Evolutionary conservation across 2,329 filamentous ascomycete species (phyloP).

Genomic region (Shiraia sp.): DNA sequence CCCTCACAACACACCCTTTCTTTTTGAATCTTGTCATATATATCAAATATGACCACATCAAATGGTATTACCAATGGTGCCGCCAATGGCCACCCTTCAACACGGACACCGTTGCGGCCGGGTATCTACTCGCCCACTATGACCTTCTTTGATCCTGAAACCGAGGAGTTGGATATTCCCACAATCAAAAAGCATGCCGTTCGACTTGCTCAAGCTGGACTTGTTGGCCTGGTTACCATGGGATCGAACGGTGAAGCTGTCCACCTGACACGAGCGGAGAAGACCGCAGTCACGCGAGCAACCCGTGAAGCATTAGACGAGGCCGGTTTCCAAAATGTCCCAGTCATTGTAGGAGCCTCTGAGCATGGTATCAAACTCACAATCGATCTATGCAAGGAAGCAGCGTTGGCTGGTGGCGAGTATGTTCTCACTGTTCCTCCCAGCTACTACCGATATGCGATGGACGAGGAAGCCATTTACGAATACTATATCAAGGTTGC

Average conservation of each 20-base stretch:
- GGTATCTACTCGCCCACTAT: constrained; percentile 88
- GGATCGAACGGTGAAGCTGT: constrained; percentile 90
- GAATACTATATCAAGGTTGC: constrained; percentile 77
- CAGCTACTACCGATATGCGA: constrained; percentile 78
- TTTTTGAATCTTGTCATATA: neutral
- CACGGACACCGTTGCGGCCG: constrained; percentile 67
- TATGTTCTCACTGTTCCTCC: constrained; percentile 80
- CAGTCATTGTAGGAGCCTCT: constrained; percentile 80
- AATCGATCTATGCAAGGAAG: constrained; percentile 72
- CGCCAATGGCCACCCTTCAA: constrained; percentile 39
- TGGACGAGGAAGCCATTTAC: constrained; percentile 73
- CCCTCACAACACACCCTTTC: constrained; percentile 4
- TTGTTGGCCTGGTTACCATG: constrained; percentile 83
- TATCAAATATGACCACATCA: constrained; percentile 23
- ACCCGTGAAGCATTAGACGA: constrained; percentile 81
- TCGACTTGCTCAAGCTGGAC: constrained; percentile 74
- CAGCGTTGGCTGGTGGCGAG: constrained; percentile 72
- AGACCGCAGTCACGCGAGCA: constrained; percentile 72
- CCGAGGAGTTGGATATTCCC: constrained; percentile 81
- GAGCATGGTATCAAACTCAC: constrained; percentile 82
- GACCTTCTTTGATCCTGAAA: constrained; percentile 85
- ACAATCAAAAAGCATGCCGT: constrained; percentile 80
- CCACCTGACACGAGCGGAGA: constrained; percentile 79
- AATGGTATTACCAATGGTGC: constrained; percentile 37
- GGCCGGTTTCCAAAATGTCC: constrained; percentile 74